A percentile compares a stretch with the other conserved stretches of the same genome.
Conservation (phyloP, 768 basidiomycete species). For the Trametes elegans region DNA sequence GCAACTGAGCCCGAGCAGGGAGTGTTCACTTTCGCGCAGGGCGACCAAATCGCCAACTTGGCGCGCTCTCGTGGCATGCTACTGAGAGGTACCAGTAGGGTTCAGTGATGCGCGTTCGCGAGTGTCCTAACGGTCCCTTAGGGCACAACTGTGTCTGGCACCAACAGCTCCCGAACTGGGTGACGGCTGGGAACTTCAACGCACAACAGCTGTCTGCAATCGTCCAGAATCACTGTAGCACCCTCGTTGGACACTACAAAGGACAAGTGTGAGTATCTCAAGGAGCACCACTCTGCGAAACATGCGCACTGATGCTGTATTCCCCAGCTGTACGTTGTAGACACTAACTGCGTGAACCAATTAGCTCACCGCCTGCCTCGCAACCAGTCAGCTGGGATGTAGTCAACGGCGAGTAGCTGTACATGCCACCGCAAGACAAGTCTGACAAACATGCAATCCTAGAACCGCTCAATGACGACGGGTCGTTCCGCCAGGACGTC, state of each 20-base stretch:
- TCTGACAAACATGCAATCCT: not conserved
- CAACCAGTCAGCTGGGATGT: slow-evolving; percentile 50
- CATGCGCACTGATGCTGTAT: not conserved
- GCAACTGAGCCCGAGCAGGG: slow-evolving; percentile 50
- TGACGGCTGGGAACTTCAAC: slow-evolving; percentile 41
- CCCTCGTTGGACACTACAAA: slow-evolving; percentile 50
- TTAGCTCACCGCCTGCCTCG: too few relatives aligned
- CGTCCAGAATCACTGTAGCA: slow-evolving; percentile 47
- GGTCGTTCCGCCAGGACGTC: slow-evolving; percentile 51
- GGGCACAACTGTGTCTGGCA: slow-evolving; percentile 46
- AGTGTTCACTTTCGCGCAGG: slow-evolving; percentile 44
- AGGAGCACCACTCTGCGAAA: not conserved
- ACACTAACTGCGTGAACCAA: too few relatives aligned
- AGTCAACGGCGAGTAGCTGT: slow-evolving; percentile 37
- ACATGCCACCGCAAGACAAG: not conserved
- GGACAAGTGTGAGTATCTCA: slow-evolving; percentile 46
- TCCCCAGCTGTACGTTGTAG: slow-evolving; percentile 6
- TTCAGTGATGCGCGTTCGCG: too few relatives aligned
- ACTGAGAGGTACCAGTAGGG: slow-evolving; percentile 35
- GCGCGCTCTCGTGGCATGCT: slow-evolving; percentile 46
- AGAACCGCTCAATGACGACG: slow-evolving; percentile 58
- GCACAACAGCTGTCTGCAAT: slow-evolving; percentile 42
- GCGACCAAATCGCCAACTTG: slow-evolving; percentile 43
- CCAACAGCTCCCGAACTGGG: slow-evolving; percentile 51
- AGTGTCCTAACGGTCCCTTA: too few relatives aligned